phyloP scores from a whole-genome alignment of 164 flowering plant genomes.

The Dillenia turbinata region DNA sequence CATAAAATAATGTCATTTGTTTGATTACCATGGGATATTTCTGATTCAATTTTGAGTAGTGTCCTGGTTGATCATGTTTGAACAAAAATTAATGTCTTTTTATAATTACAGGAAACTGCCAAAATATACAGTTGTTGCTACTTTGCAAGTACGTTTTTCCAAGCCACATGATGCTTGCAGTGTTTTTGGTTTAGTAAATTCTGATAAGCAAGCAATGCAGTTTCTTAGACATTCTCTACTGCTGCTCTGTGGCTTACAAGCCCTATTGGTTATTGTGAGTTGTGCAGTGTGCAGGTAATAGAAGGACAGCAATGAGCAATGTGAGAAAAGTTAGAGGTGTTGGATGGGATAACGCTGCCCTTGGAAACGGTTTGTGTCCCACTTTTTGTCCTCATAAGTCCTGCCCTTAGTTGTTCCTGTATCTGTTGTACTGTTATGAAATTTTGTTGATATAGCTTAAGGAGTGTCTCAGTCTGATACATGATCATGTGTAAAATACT shows the following conservation, averaged over 20 bases:
- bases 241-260: too few species aligned
- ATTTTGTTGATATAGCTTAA: too few species aligned
- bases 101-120: constrained; percentile 64
- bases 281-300: constrained; percentile 93
- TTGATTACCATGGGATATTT: too few species aligned
- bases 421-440: too few species aligned
- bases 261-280: background rate
- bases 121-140: constrained; percentile 79
- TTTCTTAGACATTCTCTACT: too few species aligned
- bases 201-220: background rate
- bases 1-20: too few species aligned
- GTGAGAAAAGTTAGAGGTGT: constrained; percentile 79
- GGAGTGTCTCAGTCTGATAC: too few species aligned
- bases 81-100: constrained; percentile 8
- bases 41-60: background rate
- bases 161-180: too few species aligned
- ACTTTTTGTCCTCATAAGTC: too few species aligned
- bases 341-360: constrained; percentile 93
- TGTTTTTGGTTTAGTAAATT: too few species aligned
- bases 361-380: constrained; percentile 76
- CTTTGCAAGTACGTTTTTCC: constrained; percentile 56
- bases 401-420: too few species aligned
- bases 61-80: constrained; percentile 1
- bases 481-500: too few species aligned
- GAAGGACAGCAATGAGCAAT: constrained; percentile 99